A percentile compares a stretch with the other conserved stretches of the same genome.
Conservation (phyloP, 441 rosid species). For the Pelargonium australe region DNA sequence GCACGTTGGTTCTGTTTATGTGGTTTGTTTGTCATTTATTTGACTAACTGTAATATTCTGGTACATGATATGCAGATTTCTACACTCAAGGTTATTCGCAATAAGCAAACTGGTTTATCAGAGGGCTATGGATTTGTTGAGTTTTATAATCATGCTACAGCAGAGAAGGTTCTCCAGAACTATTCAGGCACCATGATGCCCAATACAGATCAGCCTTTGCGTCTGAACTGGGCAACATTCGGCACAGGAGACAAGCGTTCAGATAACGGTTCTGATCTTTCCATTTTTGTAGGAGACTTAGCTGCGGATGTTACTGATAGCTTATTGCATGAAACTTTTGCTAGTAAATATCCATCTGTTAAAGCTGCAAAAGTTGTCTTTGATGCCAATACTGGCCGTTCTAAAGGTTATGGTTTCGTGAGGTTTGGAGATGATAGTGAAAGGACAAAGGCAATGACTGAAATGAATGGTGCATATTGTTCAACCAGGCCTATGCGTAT, state of each 20-base stretch:
- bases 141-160: conserved; percentile 61
- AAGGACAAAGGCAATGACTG: conserved; percentile 71
- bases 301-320: conserved; percentile 83
- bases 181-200: conserved; percentile 60
- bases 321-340: conserved; percentile 62
- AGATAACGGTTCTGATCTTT: conserved; percentile 74
- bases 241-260: conserved; percentile 75
- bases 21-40: neutral
- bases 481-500: conserved; percentile 91
- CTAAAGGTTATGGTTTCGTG: conserved; percentile 95
- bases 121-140: conserved; percentile 96
- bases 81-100: conserved; percentile 81
- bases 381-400: conserved; percentile 78
- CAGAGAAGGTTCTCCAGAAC: conserved; percentile 70
- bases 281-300: conserved; percentile 91
- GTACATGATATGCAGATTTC: conserved; percentile 41
- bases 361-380: conserved; percentile 86
- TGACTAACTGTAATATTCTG: conserved; percentile 2
- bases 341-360: conserved; percentile 64
- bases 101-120: conserved; percentile 70
- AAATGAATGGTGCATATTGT: conserved; percentile 87
- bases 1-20: neutral
- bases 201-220: conserved; percentile 68
- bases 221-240: conserved; percentile 94
- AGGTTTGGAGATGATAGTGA: conserved; percentile 85